A percentile compares a stretch with the other conserved stretches of the same genome.
Evolutionary conservation across 257 asterid genomes (phyloP).

Genomic region (Jacaranda copaia): DNA sequence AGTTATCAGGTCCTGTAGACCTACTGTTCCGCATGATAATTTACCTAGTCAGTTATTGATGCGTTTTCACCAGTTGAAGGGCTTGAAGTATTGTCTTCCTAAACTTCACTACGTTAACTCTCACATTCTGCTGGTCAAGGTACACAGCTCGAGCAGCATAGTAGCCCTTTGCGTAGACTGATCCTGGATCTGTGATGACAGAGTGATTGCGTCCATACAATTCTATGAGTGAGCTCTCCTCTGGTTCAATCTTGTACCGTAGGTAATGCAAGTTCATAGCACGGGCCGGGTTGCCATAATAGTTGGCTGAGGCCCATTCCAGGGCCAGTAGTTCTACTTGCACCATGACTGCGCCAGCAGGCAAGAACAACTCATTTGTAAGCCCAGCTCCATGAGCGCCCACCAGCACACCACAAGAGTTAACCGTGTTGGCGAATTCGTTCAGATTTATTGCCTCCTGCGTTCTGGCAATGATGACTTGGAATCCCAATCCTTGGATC

Average conservation of each 20-base stretch:
- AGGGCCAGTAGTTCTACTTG: conserved; percentile 56
- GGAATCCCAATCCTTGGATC: conserved; percentile 59
- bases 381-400: conserved; percentile 77
- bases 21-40: neutral
- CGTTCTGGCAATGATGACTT: conserved; percentile 41
- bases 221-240: conserved; percentile 61
- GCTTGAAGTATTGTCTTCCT: conserved; percentile 60
- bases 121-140: conserved; percentile 57
- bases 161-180: conserved; percentile 47
- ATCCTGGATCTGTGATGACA: conserved; percentile 49
- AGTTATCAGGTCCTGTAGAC: neutral
- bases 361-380: conserved; percentile 62
- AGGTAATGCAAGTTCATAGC: conserved; percentile 56
- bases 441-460: conserved; percentile 38
- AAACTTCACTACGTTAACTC: conserved; percentile 54
- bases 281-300: conserved; percentile 54
- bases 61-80: conserved; percentile 36
- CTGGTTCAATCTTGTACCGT: conserved; percentile 58
- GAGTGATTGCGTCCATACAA: conserved; percentile 48
- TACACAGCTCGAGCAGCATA: conserved; percentile 40
- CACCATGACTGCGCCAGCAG: conserved; percentile 54
- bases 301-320: conserved; percentile 52
- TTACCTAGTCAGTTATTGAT: neutral
- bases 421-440: conserved; percentile 40
- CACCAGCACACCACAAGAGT: conserved; percentile 60